Percentiles rank a stretch among this genome's conserved stretches.
Conservation (phyloP, 805 yeast species). For the Starmerella apicola region DNA sequence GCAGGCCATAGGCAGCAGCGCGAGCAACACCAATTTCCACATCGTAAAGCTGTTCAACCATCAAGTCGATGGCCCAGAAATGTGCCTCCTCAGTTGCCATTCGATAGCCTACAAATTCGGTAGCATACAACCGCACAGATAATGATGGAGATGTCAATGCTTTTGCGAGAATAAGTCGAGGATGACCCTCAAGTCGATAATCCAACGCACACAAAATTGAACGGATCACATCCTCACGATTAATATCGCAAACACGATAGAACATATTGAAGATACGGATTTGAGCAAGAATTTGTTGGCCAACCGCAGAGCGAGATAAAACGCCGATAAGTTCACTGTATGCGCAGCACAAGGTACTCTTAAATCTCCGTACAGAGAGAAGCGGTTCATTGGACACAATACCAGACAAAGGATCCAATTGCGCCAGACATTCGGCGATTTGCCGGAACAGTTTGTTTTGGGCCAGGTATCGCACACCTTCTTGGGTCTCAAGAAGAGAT, state of each 20-base stretch:
- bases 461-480: conserved; percentile 53
- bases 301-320: conserved; percentile 46
- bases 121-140: conserved; percentile 43
- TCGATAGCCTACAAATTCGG: conserved; percentile 33
- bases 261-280: conserved; percentile 80
- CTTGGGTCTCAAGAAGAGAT: conserved; percentile 46
- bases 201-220: conserved; percentile 49
- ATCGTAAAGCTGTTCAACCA: conserved; percentile 63
- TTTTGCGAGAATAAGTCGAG: conserved; percentile 53
- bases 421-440: conserved; percentile 78
- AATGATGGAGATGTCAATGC: conserved; percentile 45
- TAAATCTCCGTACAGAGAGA: conserved; percentile 47
- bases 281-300: conserved; percentile 56
- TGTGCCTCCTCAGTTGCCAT: conserved; percentile 11
- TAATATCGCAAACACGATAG: conserved; percentile 38
- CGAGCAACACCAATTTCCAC: conserved; percentile 42
- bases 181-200: conserved; percentile 48
- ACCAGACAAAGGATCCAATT: conserved; percentile 69
- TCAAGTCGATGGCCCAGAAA: conserved; percentile 39
- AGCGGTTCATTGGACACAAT: conserved; percentile 62
- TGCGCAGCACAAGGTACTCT: conserved; percentile 56
- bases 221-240: conserved; percentile 21
- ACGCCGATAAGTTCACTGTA: conserved; percentile 71
- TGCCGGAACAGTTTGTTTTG: conserved; percentile 70
- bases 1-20: conserved; percentile 43